phyloP scores from a whole-genome alignment of 73 alveolate species.

The Blepharisma stoltei region DNA sequence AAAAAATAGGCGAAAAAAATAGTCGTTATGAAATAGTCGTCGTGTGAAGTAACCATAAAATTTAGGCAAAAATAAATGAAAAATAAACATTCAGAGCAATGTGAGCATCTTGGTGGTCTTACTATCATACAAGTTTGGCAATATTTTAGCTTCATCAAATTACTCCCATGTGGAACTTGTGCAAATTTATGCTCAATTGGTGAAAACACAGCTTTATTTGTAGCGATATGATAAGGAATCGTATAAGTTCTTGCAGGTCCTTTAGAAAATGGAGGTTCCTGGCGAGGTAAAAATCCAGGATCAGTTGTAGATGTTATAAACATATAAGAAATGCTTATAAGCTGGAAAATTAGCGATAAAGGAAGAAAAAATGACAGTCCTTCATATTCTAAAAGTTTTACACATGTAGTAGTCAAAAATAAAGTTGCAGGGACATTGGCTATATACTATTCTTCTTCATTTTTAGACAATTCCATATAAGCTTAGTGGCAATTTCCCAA shows the following conservation, averaged over 20 bases:
- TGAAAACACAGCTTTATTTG: not conserved
- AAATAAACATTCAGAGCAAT: slow-evolving; percentile 23
- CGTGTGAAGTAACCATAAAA: too few relatives aligned
- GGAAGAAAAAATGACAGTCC: not conserved
- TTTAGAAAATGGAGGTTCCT: slow-evolving; percentile 28
- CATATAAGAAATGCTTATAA: not conserved
- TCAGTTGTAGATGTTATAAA: not conserved
- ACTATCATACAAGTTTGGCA: slow-evolving; percentile 26
- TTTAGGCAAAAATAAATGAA: too few relatives aligned
- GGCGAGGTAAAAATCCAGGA: slow-evolving; percentile 27
- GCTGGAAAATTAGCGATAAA: not conserved
- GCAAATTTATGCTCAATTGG: not conserved
- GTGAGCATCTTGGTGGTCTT: slow-evolving; percentile 30
- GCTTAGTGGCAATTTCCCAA: too few relatives aligned
- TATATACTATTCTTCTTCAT: too few relatives aligned
- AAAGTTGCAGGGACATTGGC: slow-evolving; percentile 24
- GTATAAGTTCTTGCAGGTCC: slow-evolving; percentile 27
- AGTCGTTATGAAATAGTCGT: too few relatives aligned
- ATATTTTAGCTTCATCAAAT: slow-evolving; percentile 20
- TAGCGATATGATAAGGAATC: not conserved
- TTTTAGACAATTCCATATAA: too few relatives aligned
- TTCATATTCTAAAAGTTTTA: not conserved
- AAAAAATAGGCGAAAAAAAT: too few relatives aligned
- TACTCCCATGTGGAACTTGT: not conserved
- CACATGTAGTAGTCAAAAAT: not conserved